Conservation (phyloP, 2,329 filamentous ascomycete species). For the Monilinia vaccinii-corymbosi region DNA sequence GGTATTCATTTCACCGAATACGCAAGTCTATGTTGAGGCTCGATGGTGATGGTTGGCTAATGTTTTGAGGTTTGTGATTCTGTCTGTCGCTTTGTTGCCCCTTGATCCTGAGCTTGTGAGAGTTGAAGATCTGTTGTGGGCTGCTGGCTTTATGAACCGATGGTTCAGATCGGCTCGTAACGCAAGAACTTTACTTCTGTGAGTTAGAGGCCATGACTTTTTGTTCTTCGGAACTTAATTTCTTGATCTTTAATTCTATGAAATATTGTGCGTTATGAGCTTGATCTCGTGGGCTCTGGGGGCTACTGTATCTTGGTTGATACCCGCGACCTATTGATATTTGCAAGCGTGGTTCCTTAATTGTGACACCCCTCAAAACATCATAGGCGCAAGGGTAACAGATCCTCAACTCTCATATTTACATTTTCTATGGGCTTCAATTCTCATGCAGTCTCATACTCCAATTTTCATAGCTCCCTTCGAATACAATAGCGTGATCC, state of each 20-base stretch:
- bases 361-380: neutral
- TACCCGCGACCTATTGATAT: neutral
- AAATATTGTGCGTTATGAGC: neutral
- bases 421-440: neutral
- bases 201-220: neutral
- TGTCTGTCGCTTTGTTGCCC: neutral
- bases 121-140: slow-evolving; percentile 2
- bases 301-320: neutral
- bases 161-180: slow-evolving; percentile 1
- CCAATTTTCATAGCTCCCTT: neutral
- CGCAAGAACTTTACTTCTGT: neutral
- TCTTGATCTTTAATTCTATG: neutral
- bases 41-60: slow-evolving; percentile 1
- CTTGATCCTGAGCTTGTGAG: neutral
- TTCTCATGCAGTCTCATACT: neutral
- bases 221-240: neutral
- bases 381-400: slow-evolving; percentile 1
- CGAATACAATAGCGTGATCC: neutral
- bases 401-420: neutral
- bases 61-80: neutral
- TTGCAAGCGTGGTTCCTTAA: neutral
- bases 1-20: neutral
- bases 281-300: neutral
- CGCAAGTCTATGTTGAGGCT: neutral
- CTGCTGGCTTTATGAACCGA: neutral